phyloP scores from a whole-genome alignment of 2,329 filamentous ascomycete genomes.

The Fusarium bulbicola region DNA sequence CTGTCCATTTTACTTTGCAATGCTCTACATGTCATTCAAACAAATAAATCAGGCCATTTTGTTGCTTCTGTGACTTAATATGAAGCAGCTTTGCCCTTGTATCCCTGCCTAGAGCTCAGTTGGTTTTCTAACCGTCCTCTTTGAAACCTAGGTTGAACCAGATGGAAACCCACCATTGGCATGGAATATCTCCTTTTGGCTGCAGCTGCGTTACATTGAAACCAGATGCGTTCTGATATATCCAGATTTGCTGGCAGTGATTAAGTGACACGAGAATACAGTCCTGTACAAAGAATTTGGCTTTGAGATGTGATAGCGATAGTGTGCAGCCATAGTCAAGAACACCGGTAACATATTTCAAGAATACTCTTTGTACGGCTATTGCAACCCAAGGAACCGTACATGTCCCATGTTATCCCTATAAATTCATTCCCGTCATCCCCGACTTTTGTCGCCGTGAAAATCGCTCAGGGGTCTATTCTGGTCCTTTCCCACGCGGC shows the following conservation, averaged over 20 bases:
- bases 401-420: constrained; percentile 16
- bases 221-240: background rate
- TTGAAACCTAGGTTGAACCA: constrained; percentile 21
- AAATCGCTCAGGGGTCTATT: constrained; percentile 26
- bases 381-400: constrained; percentile 17
- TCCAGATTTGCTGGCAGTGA: background rate
- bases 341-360: background rate
- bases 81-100: background rate
- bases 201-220: background rate
- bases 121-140: background rate
- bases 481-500: constrained; percentile 15
- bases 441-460: constrained; percentile 6
- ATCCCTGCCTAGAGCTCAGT: background rate
- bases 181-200: background rate
- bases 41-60: constrained; percentile 20
- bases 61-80: constrained; percentile 7
- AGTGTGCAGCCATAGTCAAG: background rate
- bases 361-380: constrained; percentile 15
- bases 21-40: constrained; percentile 1
- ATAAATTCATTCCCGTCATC: constrained; percentile 5
- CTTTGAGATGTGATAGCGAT: background rate
- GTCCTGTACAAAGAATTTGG: background rate
- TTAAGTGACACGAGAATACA: background rate
- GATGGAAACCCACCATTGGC: constrained; percentile 4
- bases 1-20: constrained; percentile 7